Base-by-base conservation (phyloP, 306 rosid genomes). In the Casuarina cunninghamiana region DNA sequence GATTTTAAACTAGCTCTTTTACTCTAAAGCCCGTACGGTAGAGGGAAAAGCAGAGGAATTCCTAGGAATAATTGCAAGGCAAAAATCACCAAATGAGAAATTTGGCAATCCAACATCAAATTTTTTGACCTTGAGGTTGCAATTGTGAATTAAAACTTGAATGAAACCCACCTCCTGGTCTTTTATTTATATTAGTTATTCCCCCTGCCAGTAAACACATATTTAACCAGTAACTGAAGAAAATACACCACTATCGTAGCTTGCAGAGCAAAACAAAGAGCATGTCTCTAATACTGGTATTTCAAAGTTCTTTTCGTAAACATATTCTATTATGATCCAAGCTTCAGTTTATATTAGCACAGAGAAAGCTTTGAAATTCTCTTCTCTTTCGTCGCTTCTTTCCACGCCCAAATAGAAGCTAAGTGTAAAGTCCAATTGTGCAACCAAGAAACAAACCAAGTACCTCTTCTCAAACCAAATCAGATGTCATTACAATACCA, bases 321-420 rank as follows among this genome's bases (percentile, higher is more conserved):
- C 51, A 17, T 12, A 53, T 21, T 53, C 66, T 70, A 51, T 49
- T 4, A 68, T 12, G 58, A 67, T 65, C 38, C 51, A 77, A 72
- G 41, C n/a, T 8, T 17, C 13, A 44, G 13, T 66, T 49, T 38
- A 78, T 35, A 60, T 60, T 50, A 15, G 38, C 3, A 26, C 60
- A 54, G 32, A 5, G 1, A 54, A 67, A 6, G 19, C 48, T n/a
- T 44, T 10, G 13, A 2, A 39, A 63, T 16, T 38, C 6, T 63
- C 49, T 41, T 21, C 26, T 42, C 50, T 42, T 42, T 66, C 32
- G 49, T 66, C 49, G 26, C 50, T 66, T 46, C 15, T 66, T 66
- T 66, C 35, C 15, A 41, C 1, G 12, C 42, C 71, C 50, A 66
- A 62, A 41, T 50, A 66, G 71, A 5, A 4, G 17, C 9, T 41